Conservation (phyloP, 768 basidiomycete genomes). For the Pleurotus citrinopileatus region DNA sequence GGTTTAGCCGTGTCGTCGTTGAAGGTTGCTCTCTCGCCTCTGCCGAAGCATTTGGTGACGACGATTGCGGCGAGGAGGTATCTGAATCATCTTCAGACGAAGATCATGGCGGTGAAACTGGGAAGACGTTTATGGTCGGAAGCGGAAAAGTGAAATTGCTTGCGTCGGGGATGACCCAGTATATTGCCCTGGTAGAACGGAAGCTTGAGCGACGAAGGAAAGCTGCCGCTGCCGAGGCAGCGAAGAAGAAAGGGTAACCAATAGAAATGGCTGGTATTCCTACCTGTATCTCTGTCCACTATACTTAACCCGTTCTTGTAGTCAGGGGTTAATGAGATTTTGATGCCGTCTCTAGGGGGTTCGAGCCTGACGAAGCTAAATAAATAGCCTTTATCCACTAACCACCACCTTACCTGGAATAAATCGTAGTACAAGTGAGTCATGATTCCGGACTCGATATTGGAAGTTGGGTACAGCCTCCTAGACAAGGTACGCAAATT, state of each 20-base stretch:
- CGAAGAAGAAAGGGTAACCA: neutral
- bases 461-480: constrained; percentile 35
- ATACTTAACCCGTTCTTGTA: too few relatives aligned
- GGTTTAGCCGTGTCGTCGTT: constrained; percentile 22
- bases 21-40: constrained; percentile 21
- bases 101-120: constrained; percentile 7
- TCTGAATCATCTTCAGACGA: constrained; percentile 14
- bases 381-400: too few relatives aligned
- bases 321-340: too few relatives aligned
- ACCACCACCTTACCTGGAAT: too few relatives aligned
- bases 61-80: constrained; percentile 20
- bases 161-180: constrained; percentile 21
- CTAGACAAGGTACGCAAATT: constrained; percentile 19
- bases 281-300: too few relatives aligned
- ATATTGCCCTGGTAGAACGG: constrained; percentile 19
- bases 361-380: too few relatives aligned
- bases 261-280: too few relatives aligned
- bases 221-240: constrained; percentile 4
- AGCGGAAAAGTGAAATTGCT: constrained; percentile 20
- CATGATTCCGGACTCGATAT: constrained; percentile 19
- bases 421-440: neutral
- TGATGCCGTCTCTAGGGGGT: too few relatives aligned
- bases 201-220: constrained; percentile 16
- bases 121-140: constrained; percentile 22
- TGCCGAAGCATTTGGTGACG: constrained; percentile 19